Base-by-base conservation (phyloP, 2,329 filamentous ascomycete species). In the Colletotrichum lini region DNA sequence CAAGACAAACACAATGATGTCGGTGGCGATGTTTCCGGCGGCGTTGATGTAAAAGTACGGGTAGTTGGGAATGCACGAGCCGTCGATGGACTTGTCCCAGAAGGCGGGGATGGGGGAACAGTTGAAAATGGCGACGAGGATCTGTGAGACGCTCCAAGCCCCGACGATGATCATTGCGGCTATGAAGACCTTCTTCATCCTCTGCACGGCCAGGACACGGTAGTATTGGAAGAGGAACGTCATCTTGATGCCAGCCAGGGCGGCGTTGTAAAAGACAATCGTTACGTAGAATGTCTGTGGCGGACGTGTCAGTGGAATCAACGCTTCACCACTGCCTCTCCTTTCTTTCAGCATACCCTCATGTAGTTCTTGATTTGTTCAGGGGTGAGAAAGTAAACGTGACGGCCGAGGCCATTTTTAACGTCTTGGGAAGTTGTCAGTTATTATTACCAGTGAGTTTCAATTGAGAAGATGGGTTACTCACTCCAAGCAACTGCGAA, bases 201-300 rank as follows among this genome's bases (percentile, higher is more conserved):
- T 74, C 21, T 77, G 75, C n/a, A 82, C 65, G 7, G 73, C 73
- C 10, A 78, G 78, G 12, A 82, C 75, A 26, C 81, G 80, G 50
- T 79, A 79, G 75, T 82, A 83, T 69, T 82, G 81, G 9, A 81
- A 70, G 38, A 82, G 74, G 49, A 83, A 80, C 0, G 80, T 80
- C 60, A 79, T 76, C 66, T 83, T 83, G 67, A 80, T 76, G 30
- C 75, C 72, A 45, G 75, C 58, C 2, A 82, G 74, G 30, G 75
- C 72, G 9, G 73, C 57, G 56, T 78, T 79, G 73, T 82, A 82
- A 21, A 78, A 66, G 10, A 82, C 65, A 40, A 81, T 76, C 1
- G 77, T 75, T 21, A 79, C 58, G 70, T 77, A 82, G 64, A 81
- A 77, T 3, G 67, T 72, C 79, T 81, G 60, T 3, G 6, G 7